phyloP scores from a whole-genome alignment of 1,284 basidiomycete species.

The Apiotrichum domesticum region DNA sequence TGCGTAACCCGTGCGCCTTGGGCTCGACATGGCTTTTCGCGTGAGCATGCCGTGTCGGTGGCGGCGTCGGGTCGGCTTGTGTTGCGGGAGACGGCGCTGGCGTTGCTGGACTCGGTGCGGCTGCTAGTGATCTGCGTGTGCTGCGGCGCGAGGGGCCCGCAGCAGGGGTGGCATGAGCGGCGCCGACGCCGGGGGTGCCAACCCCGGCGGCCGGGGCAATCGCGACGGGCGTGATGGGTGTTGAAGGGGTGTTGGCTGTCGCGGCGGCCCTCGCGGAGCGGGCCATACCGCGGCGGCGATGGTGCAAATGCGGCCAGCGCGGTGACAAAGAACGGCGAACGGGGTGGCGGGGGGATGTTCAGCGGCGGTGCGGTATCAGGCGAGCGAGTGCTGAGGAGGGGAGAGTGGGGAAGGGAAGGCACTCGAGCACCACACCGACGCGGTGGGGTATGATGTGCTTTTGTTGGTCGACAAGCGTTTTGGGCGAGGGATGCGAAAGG shows the following conservation, averaged over 20 bases:
- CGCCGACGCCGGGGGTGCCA: slow-evolving; percentile 1
- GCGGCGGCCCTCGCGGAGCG: slow-evolving; percentile 15
- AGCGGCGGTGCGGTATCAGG: neutral
- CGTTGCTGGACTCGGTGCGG: slow-evolving; percentile 2
- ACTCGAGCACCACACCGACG: slow-evolving; percentile 2
- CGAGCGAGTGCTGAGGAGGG: neutral
- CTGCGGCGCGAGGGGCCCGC: slow-evolving; percentile 5
- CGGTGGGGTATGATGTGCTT: neutral
- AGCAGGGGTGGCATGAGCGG: neutral
- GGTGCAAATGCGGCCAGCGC: neutral
- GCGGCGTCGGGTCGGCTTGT: too few species aligned
- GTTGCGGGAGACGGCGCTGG: neutral
- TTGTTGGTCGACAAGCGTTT: neutral
- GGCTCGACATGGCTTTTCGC: slow-evolving; percentile 21
- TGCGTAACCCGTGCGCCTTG: slow-evolving; percentile 38
- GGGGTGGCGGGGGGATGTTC: too few species aligned
- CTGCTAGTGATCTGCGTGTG: slow-evolving; percentile 2
- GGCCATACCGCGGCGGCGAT: slow-evolving; percentile 16
- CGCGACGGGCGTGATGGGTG: slow-evolving; percentile 6
- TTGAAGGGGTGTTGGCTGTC: slow-evolving; percentile 8
- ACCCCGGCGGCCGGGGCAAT: slow-evolving; percentile 1
- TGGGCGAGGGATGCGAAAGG: neutral
- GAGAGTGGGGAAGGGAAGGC: neutral
- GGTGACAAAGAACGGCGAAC: too few species aligned
- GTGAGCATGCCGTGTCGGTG: neutral